A percentile compares a stretch with the other conserved stretches of the same genome.
phyloP scores from a whole-genome alignment of 2,329 filamentous ascomycete genomes.

The Colletotrichum godetiae region DNA sequence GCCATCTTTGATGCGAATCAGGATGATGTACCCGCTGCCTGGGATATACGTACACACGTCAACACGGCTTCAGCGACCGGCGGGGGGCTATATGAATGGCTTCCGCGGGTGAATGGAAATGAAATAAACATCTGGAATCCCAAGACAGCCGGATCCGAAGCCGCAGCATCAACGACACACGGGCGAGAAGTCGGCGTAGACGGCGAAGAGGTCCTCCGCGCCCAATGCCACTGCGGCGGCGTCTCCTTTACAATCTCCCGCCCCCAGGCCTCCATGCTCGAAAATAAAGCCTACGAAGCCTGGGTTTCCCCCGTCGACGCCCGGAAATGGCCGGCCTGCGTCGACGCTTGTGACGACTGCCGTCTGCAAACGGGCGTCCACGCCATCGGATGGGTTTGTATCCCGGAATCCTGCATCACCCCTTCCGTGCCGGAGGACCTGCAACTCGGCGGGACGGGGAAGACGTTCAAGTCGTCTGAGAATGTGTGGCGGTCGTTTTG shows the following conservation, averaged over 20 bases:
- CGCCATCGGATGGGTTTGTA: slow-evolving; percentile 54
- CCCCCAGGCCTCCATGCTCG: slow-evolving; percentile 46
- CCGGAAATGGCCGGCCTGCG: slow-evolving; percentile 54
- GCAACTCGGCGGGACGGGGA: slow-evolving; percentile 56
- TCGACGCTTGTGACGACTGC: slow-evolving; percentile 58
- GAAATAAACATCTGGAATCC: slow-evolving; percentile 51
- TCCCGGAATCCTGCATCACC: slow-evolving; percentile 50
- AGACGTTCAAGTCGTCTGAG: slow-evolving; percentile 53
- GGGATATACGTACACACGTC: slow-evolving; percentile 49
- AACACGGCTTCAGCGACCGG: slow-evolving; percentile 51
- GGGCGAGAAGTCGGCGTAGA: slow-evolving; percentile 45
- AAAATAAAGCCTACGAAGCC: slow-evolving; percentile 42
- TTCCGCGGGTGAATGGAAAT: slow-evolving; percentile 46
- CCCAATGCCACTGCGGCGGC: slow-evolving; percentile 58
- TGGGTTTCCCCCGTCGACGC: slow-evolving; percentile 51
- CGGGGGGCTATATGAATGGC: slow-evolving; percentile 49
- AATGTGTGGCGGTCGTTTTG: slow-evolving; percentile 57
- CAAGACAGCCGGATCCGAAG: slow-evolving; percentile 38
- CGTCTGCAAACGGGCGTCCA: slow-evolving; percentile 55
- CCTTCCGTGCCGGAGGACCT: slow-evolving; percentile 51
- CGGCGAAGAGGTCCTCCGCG: slow-evolving; percentile 54
- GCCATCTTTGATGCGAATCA: slow-evolving; percentile 49
- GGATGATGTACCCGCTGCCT: slow-evolving; percentile 47
- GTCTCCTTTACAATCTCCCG: slow-evolving; percentile 58
- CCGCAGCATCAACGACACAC: slow-evolving; percentile 27